These are phyloP conservation scores for Kwoniella mangroviensis DNA, from an alignment of 768 basidiomycete genomes.

Conservation along the genomic window DNA sequence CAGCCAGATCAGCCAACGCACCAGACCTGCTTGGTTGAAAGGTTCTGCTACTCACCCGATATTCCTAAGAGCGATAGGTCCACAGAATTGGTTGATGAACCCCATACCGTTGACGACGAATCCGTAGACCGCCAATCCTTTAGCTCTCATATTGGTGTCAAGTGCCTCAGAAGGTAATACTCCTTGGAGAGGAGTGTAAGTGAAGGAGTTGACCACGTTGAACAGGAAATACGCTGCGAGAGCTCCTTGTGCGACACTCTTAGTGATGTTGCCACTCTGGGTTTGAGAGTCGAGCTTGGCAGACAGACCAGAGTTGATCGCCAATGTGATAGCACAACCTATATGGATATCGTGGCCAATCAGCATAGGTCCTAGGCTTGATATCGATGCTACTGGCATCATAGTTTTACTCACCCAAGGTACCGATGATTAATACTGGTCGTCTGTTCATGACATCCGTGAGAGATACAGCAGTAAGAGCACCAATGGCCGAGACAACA, in stretches of 20 bases:
- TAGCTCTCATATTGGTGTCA: slow-evolving; percentile 66
- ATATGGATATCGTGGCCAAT: not conserved
- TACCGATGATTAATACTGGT: slow-evolving; percentile 56
- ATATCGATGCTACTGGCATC: not conserved
- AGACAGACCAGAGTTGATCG: slow-evolving; percentile 34
- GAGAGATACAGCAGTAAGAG: slow-evolving; percentile 49
- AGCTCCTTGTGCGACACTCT: slow-evolving; percentile 54
- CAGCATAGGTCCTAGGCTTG: slow-evolving; percentile 10
- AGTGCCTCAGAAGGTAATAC: slow-evolving; percentile 66
- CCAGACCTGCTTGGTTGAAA: too few species aligned
- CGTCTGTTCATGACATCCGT: slow-evolving; percentile 52
- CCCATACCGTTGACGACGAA: slow-evolving; percentile 46
- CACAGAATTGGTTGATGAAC: slow-evolving; percentile 64
- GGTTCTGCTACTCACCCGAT: slow-evolving; percentile 55
- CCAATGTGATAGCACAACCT: slow-evolving; percentile 23
- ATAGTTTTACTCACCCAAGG: slow-evolving; percentile 42
- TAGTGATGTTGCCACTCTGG: slow-evolving; percentile 29
- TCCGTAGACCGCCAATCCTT: slow-evolving; percentile 67
- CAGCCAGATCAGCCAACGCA: not conserved
- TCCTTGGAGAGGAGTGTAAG: slow-evolving; percentile 68
- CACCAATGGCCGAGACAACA: slow-evolving; percentile 55
- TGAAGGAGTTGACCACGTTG: slow-evolving; percentile 64
- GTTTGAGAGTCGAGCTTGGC: slow-evolving; percentile 19
- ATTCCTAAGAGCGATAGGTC: slow-evolving; percentile 60
- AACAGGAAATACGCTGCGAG: slow-evolving; percentile 61